Base-by-base conservation (phyloP, 2,329 filamentous ascomycete species). In the Colletotrichum eremochloae region DNA sequence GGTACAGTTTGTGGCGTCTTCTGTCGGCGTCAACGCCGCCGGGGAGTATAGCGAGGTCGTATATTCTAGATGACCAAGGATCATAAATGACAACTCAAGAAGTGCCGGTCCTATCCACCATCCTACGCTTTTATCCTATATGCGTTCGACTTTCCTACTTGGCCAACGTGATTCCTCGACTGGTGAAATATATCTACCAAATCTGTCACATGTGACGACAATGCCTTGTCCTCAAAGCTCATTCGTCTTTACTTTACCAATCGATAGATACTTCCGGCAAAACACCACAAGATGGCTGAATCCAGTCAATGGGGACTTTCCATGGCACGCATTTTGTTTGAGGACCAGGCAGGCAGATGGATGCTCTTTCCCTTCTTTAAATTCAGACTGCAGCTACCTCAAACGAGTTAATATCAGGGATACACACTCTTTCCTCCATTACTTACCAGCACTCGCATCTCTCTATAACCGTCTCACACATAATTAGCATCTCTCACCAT, bases 1-100 rank as follows among this genome's bases (percentile, higher is more conserved):
- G 12, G 73, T 67, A 1, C 52, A 48, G 58, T 64, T 63, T 40
- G 62, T 75, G 62, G 24, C 46, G 9, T 71, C 67, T 53, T 24
- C 62, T 44, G 57, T 62, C 24, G 62, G 67, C 2, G 15, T 60
- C 14, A 63, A 67, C 36, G 68, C 67, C 12, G 38, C 38, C 5
- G 36, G 38, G 29, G 62, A 71, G 31, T 71, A 63, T 63, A 67
- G 57, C 11, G 70, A 75, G 24, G 48, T 73, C 31, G 48, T 42
- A 24, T 75, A 63, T 44, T 60, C 65, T 40, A 71, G 58, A 67
- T 63, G 58, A 63, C 5, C 36, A 12, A 33, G 6, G 3, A 24
- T 15, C 33, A 5, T 24, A 38, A 7, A 56, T 56, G 5, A 31
- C 12, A 31, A 15, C 7, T 2, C 24, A 46, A 46, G 40, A 61